Conservation (phyloP, 2,329 filamentous ascomycete genomes). For the Pseudogymnoascus sp. region DNA sequence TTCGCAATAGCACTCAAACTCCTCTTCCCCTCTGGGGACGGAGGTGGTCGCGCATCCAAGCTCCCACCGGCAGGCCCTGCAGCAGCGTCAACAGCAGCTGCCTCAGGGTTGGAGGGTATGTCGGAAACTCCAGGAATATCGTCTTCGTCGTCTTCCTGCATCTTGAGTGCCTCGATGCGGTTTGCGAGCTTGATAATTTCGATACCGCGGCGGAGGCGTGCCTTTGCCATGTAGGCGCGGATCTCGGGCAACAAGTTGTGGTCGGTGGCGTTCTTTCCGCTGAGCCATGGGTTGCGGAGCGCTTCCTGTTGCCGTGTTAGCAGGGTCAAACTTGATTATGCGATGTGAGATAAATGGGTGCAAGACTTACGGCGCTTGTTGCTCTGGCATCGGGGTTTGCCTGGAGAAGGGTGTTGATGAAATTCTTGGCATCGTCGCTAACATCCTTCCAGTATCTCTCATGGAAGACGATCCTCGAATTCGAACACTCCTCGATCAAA, state of each 20-base stretch:
- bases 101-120: slow-evolving; percentile 45
- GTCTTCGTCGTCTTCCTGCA: slow-evolving; percentile 82
- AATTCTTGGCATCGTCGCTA: slow-evolving; percentile 88
- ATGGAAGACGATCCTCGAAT: slow-evolving; percentile 81
- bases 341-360: neutral
- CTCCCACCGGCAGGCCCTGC: slow-evolving; percentile 16
- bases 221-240: slow-evolving; percentile 84
- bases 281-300: slow-evolving; percentile 79
- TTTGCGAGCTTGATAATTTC: slow-evolving; percentile 94
- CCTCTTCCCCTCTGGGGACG: slow-evolving; percentile 29
- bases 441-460: slow-evolving; percentile 98
- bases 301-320: slow-evolving; percentile 50
- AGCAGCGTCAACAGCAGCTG: slow-evolving; percentile 43
- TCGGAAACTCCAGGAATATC: slow-evolving; percentile 59
- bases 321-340: neutral
- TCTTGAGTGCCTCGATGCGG: slow-evolving; percentile 87
- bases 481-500: slow-evolving; percentile 87
- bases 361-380: slow-evolving; percentile 58
- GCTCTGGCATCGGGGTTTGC: slow-evolving; percentile 68
- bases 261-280: slow-evolving; percentile 82
- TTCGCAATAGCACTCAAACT: slow-evolving; percentile 44
- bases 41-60: slow-evolving; percentile 2
- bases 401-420: slow-evolving; percentile 75
- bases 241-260: slow-evolving; percentile 98
- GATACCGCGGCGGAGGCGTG: slow-evolving; percentile 84